Conservation (phyloP, 257 asterid species). For the Solanum virginianum region DNA sequence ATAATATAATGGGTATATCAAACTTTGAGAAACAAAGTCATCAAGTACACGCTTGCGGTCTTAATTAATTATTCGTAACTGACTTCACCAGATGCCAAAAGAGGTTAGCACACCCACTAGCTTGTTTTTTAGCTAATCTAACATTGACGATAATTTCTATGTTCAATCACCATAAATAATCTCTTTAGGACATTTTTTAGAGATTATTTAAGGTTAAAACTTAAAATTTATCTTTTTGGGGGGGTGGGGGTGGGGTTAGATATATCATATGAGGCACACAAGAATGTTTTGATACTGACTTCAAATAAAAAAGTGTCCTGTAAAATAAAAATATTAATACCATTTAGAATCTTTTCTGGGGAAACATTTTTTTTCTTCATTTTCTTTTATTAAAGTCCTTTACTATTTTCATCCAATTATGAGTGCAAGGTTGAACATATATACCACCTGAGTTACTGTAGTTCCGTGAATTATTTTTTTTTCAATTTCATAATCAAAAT, state of each 20-base stretch:
- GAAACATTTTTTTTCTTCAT: background rate
- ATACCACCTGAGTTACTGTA: background rate
- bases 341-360: background rate
- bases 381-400: background rate
- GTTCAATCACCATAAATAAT: background rate
- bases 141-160: background rate
- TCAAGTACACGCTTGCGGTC: background rate
- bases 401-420: conserved; percentile 5
- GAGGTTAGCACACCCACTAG: background rate
- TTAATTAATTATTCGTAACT: background rate
- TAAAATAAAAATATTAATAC: background rate
- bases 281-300: conserved; percentile 24
- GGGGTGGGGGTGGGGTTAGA: background rate
- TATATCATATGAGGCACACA: background rate
- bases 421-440: conserved; percentile 21
- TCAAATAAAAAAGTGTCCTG: conserved; percentile 6
- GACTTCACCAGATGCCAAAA: background rate
- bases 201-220: background rate
- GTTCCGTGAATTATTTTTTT: too few species aligned
- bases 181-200: background rate
- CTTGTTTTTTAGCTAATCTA: background rate
- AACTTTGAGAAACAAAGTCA: background rate
- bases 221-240: background rate
- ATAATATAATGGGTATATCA: background rate
- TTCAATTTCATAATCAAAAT: conserved; percentile 4